Evolutionary conservation across 495 filamentous ascomycete genomes (phyloP), one percentile per base, ranked within the genome.

Genomic region (Letharia columbiana): DNA sequence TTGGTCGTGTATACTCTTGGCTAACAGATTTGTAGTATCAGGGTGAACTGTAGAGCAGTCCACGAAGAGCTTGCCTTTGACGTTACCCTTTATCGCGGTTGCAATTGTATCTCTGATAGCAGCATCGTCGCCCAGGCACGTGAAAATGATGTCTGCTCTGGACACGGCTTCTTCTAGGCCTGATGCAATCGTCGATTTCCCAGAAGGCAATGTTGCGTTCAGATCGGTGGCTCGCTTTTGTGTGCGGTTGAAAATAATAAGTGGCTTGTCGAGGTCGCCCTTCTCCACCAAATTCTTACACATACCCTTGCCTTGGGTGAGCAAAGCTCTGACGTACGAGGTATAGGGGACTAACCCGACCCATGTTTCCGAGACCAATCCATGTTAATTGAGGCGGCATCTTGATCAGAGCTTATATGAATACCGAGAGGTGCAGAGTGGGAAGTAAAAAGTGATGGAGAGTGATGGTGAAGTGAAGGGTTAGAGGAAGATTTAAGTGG

Each of bases 291-390:
- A 77, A 75, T 96, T 97, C 72, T 86, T 87, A 75, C 79, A 81
- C 91, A 96, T 96, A 65, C 90, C 91, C 89, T 94, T 56, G 74
- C 7, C 62, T 37, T 54, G 49, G 63, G 56, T 54, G 62, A 49
- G 58, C 20, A 44, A 12, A 57, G 33, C 41, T 18, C 63, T 69
- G 45, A 37, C 12, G 23, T 28, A 20, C 20, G 17, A 35, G 62
- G 56, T n/a, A 47, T 57, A 9, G 60, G 18, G 39, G 47, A 79
- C 85, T 79, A 80, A 92, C 91, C 66, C 89, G 81, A 67, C 92
- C 92, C 84, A 96, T 96, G 75, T 96, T 96, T 12, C 92, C 92
- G 63, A 96, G 80, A 61, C 92, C 92, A 63, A 96, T 89, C 87
- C 88, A 96, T 71, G 92, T 79, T 59, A 91, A 60, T 73, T 83